Base-by-base conservation (phyloP, 768 basidiomycete species). In the Fomitopsis pulvina region DNA sequence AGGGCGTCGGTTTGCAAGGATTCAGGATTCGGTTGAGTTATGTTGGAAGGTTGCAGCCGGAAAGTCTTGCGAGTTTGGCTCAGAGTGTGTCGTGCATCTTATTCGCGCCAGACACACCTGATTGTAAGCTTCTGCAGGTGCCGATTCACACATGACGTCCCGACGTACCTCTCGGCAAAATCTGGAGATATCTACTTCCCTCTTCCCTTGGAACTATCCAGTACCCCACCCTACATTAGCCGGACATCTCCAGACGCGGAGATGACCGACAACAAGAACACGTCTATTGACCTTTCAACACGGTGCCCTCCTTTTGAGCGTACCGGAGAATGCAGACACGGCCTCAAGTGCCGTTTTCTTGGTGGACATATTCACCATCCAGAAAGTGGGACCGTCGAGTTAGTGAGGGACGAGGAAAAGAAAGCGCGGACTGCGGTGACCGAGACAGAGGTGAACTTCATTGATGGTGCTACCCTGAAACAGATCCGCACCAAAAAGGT, bases 331-430 rank as follows among this genome's bases (percentile, higher is more conserved):
- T 96, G 92, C 69, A 78, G 79, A 46, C 81, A 79, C 58, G 96
- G 93, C 10, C 83, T 88, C 65, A 91, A 92, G 65, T 99, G 96
- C 63, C 81, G 96, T 2, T 96, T 87, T 67, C 76, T 96, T 4
- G 85, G 86, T 11, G 83, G 79, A 2, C 95, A 99, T 65, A 68
- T 85, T 10, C 67, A 61, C 16, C 66, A 68, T 29, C 70, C 75
- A 27, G 73, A 72, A 14, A 66, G 70, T 12, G 81, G 78, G 1
- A 54, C 65, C 2, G 57, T 78, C 14, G 64, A 64, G 22, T 60
- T 85, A 1, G 52, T 75, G 0, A 68, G 68, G 5, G 80, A 91
- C 57, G 77, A 80, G 51, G 78, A 81, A 32, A 83, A 77, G 63
- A 77, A 78, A 60, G 77, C 74, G 18, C 68, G 57, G 26, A 57